phyloP scores from a whole-genome alignment of 1,284 basidiomycete species.

The Microbotryum intermedium region DNA sequence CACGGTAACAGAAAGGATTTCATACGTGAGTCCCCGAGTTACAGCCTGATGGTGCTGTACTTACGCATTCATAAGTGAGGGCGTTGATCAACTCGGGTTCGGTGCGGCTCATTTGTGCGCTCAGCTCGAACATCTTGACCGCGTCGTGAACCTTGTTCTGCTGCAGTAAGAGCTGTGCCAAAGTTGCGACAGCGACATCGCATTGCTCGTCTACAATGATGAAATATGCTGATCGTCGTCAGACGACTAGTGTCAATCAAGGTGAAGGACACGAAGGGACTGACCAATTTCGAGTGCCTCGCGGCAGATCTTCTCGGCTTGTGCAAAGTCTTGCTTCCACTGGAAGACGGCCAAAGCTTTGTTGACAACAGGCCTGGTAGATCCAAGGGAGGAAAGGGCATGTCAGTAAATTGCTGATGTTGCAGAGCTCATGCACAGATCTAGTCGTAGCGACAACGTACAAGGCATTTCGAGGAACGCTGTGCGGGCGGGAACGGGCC shows the following conservation, averaged over 20 bases:
- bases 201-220: constrained; percentile 59
- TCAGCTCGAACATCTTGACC: constrained; percentile 75
- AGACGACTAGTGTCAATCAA: not conserved
- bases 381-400: constrained; percentile 55
- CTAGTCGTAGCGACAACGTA: too few species aligned
- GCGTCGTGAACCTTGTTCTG: constrained; percentile 83
- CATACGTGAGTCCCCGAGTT: too few species aligned
- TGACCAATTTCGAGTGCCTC: constrained; percentile 69
- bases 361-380: constrained; percentile 68
- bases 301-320: constrained; percentile 74
- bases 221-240: not conserved
- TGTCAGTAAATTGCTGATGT: constrained; percentile 44
- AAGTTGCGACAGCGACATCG: constrained; percentile 90
- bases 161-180: constrained; percentile 88
- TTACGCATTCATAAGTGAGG: constrained; percentile 69
- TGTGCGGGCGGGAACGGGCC: not conserved
- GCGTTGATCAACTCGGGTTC: constrained; percentile 84
- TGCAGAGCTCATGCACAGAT: not conserved
- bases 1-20: constrained; percentile 9
- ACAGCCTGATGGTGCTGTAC: not conserved
- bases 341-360: constrained; percentile 93
- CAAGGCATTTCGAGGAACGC: constrained; percentile 32
- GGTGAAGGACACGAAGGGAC: not conserved
- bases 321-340: constrained; percentile 81
- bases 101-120: constrained; percentile 77